Evolutionary conservation across 768 basidiomycete species (phyloP).

Genomic region (Mrakia gelida): DNA sequence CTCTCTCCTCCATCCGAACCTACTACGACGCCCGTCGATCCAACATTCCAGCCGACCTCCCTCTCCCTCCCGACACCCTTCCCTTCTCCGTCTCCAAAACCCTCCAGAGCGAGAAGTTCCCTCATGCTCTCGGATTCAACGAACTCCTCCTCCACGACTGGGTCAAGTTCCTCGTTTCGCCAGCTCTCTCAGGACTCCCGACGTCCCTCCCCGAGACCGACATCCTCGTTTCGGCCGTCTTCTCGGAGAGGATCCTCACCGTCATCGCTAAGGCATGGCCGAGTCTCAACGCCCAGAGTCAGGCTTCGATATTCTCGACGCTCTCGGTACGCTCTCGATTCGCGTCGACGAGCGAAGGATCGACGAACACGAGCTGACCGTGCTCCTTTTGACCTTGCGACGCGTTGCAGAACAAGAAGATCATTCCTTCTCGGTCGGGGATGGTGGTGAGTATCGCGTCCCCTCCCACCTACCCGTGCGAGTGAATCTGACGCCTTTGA

Average conservation of each 20-base stretch:
- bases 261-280: constrained; percentile 70
- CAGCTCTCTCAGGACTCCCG: constrained; percentile 47
- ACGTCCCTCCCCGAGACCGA: constrained; percentile 53
- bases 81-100: constrained; percentile 60
- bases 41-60: constrained; percentile 66
- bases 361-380: not conserved
- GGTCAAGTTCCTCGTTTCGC: constrained; percentile 61
- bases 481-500: too few species aligned
- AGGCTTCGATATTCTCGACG: constrained; percentile 52
- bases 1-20: constrained; percentile 63
- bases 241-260: constrained; percentile 73
- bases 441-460: constrained; percentile 40
- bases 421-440: not conserved
- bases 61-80: constrained; percentile 68
- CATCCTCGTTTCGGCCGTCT: constrained; percentile 60
- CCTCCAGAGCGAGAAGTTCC: constrained; percentile 39
- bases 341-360: not conserved
- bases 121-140: constrained; percentile 63
- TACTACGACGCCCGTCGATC: constrained; percentile 62
- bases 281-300: constrained; percentile 53
- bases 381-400: not conserved
- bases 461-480: too few species aligned
- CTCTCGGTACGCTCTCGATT: constrained; percentile 42
- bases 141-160: constrained; percentile 74
- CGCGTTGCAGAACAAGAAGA: not conserved